A percentile compares a stretch with the other conserved stretches of the same genome.
Evolutionary conservation across 164 flowering plant genomes (phyloP).

Genomic region (Sextonia rubra): DNA sequence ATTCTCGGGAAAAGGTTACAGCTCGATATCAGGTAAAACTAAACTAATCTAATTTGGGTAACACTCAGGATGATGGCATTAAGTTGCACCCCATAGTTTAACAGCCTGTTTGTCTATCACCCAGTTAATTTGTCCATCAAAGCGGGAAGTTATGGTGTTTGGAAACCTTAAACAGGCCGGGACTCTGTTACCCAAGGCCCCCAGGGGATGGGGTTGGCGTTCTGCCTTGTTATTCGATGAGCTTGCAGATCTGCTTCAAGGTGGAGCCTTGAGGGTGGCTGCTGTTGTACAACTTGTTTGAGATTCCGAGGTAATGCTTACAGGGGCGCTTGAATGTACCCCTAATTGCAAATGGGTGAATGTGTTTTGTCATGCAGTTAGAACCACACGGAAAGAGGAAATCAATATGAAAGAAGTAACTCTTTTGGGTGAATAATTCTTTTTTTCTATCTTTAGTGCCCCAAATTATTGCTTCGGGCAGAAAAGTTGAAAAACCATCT

Average conservation of each 20-base stretch:
- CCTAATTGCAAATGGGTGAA: background rate
- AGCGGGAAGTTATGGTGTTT: slow-evolving; percentile 92
- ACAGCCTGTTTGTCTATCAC: background rate
- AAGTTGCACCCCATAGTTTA: background rate
- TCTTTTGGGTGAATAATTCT: background rate
- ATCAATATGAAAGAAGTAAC: background rate
- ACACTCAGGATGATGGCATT: background rate
- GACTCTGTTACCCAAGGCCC: slow-evolving; percentile 94
- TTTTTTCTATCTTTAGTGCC: background rate
- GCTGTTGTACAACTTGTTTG: slow-evolving; percentile 88
- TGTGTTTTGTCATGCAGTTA: background rate
- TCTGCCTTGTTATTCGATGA: slow-evolving; percentile 88
- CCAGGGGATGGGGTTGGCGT: slow-evolving; percentile 99
- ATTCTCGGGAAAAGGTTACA: slow-evolving; percentile 88
- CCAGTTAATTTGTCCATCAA: slow-evolving; percentile 90
- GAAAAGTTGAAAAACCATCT: background rate
- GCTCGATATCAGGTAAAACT: slow-evolving; percentile 87
- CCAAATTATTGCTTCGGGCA: background rate
- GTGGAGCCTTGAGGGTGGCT: slow-evolving; percentile 74
- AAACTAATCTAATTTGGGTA: background rate
- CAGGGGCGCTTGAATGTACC: background rate
- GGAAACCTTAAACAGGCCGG: slow-evolving; percentile 90
- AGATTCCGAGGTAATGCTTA: slow-evolving; percentile 16
- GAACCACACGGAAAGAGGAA: background rate
- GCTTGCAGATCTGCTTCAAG: slow-evolving; percentile 82